Base-by-base conservation (phyloP, 805 yeast genomes). In the Yarrowia sp. region DNA sequence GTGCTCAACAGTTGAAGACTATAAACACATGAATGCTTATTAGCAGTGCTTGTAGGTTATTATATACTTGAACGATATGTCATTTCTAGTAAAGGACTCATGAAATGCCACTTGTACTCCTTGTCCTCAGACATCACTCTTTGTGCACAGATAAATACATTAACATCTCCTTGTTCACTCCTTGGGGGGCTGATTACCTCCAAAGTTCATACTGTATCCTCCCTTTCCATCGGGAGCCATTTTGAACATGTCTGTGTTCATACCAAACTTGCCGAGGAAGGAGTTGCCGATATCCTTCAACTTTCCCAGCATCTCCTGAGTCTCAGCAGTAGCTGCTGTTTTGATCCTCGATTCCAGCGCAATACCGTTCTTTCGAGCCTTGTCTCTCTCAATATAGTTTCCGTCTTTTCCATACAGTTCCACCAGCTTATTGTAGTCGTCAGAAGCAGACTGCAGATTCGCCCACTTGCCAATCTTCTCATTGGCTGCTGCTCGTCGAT, bases 401-500 rank as follows among this genome's bases (percentile, higher is more conserved):
- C 52, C 71, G 8, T 46, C 55, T 12, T 53, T 45, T 22, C 53
- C 61, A 12, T 50, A 55, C 19, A 68, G 38, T 35, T 70, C 72
- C 19, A 69, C 59, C 19, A 72, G 72, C 45, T 43, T 67, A 12
- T 64, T 64, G 38, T 72, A 69, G 67, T 76, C 78, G 12, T 73
- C 76, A 7, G 70, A n/a, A 7, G 75, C 72, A 1, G 72, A 49
- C 64, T 75, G 77, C 12, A 76, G 69, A 15, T 77, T 65, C 7
- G 73, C 53, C 77, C 78, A 74, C 15, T 74, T 71, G 14, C 67
- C 73, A 10, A 76, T 41, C 46, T 72, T 69, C 63, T 76, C 85
- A 71, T 87, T 79, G 0, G 96, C 87, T 9, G 87, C 83, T 0
- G 95, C 95, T 71, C 92, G 83, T 73, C 97, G 83, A 73, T 89